These are phyloP conservation scores for Chamaecrista fasciculata DNA, from an alignment of 306 rosid genomes.

Conservation along the genomic window DNA sequence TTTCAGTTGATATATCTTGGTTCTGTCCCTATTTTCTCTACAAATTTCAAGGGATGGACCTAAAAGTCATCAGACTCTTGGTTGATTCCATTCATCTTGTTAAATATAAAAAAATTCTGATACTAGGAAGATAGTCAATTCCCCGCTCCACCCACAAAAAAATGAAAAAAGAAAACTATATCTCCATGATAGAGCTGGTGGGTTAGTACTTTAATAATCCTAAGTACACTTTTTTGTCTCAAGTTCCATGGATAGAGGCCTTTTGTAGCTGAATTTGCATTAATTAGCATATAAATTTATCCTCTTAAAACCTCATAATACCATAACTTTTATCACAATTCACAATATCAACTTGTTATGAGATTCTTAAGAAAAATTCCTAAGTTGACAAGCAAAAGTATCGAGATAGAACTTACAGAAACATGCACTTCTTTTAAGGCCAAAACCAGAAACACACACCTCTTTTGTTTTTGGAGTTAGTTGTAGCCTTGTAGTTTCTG, in stretches of 20 bases:
- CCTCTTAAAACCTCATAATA: background rate
- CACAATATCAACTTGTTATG: no score
- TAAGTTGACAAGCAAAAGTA: no score
- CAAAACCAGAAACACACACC: no score
- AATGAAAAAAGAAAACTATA: no score
- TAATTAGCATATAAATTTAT: background rate
- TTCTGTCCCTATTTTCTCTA: background rate
- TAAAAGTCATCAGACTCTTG: background rate
- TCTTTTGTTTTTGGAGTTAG: slow-evolving; percentile 15
- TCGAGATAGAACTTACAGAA: background rate
- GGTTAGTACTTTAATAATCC: background rate
- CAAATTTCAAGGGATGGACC: background rate
- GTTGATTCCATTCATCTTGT: background rate
- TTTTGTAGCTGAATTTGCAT: background rate
- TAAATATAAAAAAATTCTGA: background rate
- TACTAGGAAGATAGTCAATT: background rate
- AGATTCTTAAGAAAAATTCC: no score
- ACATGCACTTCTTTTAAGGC: no score
- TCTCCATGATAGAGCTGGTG: background rate
- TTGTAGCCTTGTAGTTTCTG: background rate
- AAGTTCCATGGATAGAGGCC: background rate
- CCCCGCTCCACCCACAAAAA: no score
- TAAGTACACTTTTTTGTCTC: background rate
- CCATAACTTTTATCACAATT: no score
- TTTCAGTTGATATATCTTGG: no score